These are phyloP conservation scores for Suillus sp. DNA, from an alignment of 768 basidiomycete species.

Conservation along the genomic window DNA sequence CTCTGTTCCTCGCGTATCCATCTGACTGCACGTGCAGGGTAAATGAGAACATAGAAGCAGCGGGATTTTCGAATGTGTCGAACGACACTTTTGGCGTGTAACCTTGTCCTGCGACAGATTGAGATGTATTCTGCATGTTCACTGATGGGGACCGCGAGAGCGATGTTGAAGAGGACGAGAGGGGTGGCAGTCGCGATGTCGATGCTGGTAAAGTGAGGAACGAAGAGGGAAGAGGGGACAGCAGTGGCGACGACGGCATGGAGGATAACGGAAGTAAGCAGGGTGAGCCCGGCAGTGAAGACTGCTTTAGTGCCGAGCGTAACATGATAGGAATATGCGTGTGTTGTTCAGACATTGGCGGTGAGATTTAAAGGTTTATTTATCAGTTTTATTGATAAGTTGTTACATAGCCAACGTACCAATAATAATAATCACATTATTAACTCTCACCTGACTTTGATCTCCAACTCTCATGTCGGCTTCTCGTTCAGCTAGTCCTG, in stretches of 20 bases:
- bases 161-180: constrained; percentile 25
- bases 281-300: constrained; percentile 20
- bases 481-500: constrained; percentile 21
- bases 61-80: constrained; percentile 84
- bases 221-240: constrained; percentile 19
- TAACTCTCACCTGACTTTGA: constrained; percentile 4
- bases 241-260: constrained; percentile 19
- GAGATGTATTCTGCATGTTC: constrained; percentile 15
- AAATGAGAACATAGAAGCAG: constrained; percentile 84
- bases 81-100: constrained; percentile 64
- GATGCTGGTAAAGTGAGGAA: constrained; percentile 25
- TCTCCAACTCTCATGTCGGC: constrained; percentile 8
- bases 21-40: constrained; percentile 84
- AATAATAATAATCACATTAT: constrained; percentile 13
- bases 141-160: constrained; percentile 17
- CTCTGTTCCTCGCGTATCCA: constrained; percentile 71
- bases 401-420: neutral
- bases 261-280: constrained; percentile 26
- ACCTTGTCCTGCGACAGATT: constrained; percentile 32
- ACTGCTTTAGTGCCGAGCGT: constrained; percentile 30
- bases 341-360: constrained; percentile 14
- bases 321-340: constrained; percentile 32
- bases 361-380: no score
- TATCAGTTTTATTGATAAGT: neutral
- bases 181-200: constrained; percentile 19